Base-by-base conservation (phyloP, 257 asterid species). In the Solanum clarkiae region DNA sequence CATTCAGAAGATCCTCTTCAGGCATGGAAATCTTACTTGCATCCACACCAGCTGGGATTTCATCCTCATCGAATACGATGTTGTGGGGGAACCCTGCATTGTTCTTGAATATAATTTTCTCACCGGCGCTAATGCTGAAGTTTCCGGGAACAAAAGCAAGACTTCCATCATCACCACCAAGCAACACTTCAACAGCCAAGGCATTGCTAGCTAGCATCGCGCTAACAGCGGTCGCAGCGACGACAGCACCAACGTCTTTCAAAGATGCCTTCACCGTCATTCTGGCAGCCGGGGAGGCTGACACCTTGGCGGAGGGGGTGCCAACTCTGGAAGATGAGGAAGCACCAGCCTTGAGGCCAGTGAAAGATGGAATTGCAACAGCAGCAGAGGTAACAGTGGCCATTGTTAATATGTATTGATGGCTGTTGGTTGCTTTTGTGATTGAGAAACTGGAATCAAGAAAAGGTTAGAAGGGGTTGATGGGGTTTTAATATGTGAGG, bases 51-150 rank as follows among this genome's bases (percentile, higher is more conserved):
- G 94, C 69, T 15, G 98, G 98, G 8, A 94, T 82, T 79, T 70
- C 97, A 82, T 96, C 99, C 72, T 93, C 98, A 66, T 96, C 95
- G 85, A 96, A 96, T n/a, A 94, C 90, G 26, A 96, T 89, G 69
- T 96, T 96, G 94, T 96, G 99, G 0, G 99, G 99, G 94, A 91
- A 93, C 0, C 94, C 98, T 0, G 93, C 95, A 51, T 93, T 93
- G 98, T 96, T 96, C 90, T 85, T 89, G 93, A 96, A 94, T 11
- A 84, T 90, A 72, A 96, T 93, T 47, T 90, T 91, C 96, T 96
- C 98, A 1, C 99, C 98, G 0, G 99, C 6, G 6, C 96, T 87
- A 36, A 96, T 87, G 3, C 90, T 84, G 87, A 94, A 91, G 53
- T 10, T 57, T 1, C 85, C 88, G 0, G 98, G 99, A 86, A 90